Evolutionary conservation across 768 basidiomycete species (phyloP).

Genomic region (Favolaschia claudopus): DNA sequence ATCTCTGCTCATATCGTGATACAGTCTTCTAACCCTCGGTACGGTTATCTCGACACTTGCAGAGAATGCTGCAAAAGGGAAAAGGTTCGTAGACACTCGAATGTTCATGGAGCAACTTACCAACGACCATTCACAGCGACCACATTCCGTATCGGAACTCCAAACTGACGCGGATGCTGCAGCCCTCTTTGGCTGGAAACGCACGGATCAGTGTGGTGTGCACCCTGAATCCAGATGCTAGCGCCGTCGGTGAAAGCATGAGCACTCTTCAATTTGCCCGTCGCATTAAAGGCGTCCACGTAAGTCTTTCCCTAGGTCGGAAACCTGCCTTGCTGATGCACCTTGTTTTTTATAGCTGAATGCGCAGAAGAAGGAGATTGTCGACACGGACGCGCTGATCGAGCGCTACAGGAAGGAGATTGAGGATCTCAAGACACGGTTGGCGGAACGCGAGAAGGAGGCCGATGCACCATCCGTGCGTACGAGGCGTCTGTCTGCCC

Average conservation of each 20-base stretch:
- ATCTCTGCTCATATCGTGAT: conserved; percentile 6
- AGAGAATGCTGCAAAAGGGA: conserved; percentile 83
- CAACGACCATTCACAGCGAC: conserved; percentile 54
- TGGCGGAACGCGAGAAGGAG: conserved; percentile 75
- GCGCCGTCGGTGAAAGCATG: conserved; percentile 83
- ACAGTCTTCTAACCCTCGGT: conserved; percentile 88
- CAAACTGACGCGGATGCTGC: conserved; percentile 92
- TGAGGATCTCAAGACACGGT: conserved; percentile 80
- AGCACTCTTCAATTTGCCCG: conserved; percentile 93
- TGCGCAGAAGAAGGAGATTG: conserved; percentile 92
- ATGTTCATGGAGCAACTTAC: neutral
- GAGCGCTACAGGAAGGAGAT: conserved; percentile 96
- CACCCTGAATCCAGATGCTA: conserved; percentile 87
- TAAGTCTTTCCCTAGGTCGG: no score
- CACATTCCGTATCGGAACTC: conserved; percentile 96
- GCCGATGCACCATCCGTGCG: conserved; percentile 48
- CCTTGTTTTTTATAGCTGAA: conserved; percentile 55
- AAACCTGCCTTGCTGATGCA: neutral
- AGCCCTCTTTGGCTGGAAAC: conserved; percentile 94
- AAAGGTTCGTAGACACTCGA: conserved; percentile 53
- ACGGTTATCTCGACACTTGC: conserved; percentile 92
- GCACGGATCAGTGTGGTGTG: conserved; percentile 96
- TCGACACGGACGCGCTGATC: conserved; percentile 92
- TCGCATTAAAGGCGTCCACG: conserved; percentile 88
- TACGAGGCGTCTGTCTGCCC: conserved; percentile 57